phyloP scores from a whole-genome alignment of 1,139 yeast genomes.

The Insectozyma bohioensis region DNA sequence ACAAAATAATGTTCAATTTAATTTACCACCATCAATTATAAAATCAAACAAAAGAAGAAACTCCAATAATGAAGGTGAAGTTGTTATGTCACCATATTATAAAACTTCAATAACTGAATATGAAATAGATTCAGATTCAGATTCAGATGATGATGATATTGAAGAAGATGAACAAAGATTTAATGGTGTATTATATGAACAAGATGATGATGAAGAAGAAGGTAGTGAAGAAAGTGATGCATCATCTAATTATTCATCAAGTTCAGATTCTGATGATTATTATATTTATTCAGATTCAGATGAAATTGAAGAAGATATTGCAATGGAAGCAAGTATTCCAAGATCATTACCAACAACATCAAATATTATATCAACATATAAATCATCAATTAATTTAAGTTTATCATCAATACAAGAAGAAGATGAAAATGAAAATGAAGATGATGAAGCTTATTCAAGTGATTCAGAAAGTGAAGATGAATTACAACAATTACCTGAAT shows the following conservation, averaged over 20 bases:
- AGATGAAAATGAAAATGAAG: conserved; percentile 24
- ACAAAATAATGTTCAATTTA: conserved; percentile 15
- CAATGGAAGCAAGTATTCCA: conserved; percentile 12
- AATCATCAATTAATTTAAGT: conserved; percentile 27
- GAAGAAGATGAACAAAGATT: conserved; percentile 1
- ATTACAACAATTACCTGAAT: conserved; percentile 21
- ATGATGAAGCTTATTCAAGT: conserved; percentile 7
- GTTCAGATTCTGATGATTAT: conserved; percentile 28
- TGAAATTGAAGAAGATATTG: conserved; percentile 18
- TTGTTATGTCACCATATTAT: conserved; percentile 6
- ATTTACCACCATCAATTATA: conserved; percentile 10
- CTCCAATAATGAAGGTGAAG: too few relatives aligned
- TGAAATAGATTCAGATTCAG: conserved; percentile 34
- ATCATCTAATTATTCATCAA: conserved; percentile 15
- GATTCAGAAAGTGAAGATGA: conserved; percentile 16
- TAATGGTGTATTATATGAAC: too few relatives aligned
- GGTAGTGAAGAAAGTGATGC: conserved; percentile 19
- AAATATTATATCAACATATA: conserved; percentile 18
- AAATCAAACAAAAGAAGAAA: conserved; percentile 4
- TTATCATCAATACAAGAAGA: conserved; percentile 20
- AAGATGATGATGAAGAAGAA: conserved; percentile 9
- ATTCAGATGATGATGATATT: conserved; percentile 4
- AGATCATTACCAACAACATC: conserved; percentile 10
- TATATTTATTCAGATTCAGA: conserved; percentile 30
- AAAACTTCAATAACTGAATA: conserved; percentile 33